phyloP scores from a whole-genome alignment of 2,329 filamentous ascomycete species.

The Trichoderma arundinaceum region DNA sequence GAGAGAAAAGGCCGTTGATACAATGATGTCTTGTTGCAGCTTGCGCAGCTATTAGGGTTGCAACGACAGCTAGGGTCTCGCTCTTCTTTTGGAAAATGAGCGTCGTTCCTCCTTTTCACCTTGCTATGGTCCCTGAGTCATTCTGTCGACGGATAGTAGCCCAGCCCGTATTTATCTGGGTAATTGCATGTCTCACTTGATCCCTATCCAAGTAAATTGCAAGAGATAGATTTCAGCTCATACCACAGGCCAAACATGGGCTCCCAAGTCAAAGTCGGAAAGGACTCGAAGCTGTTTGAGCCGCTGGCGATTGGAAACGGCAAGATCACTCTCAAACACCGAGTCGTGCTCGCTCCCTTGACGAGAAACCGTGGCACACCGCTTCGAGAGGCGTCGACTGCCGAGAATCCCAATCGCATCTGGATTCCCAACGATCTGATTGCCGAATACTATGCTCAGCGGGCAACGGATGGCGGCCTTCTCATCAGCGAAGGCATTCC shows the following conservation, averaged over 20 bases:
- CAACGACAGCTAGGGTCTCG: not conserved
- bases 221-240: too few species aligned
- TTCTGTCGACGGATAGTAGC: not conserved
- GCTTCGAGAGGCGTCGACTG: slow-evolving; percentile 47
- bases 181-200: not conserved
- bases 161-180: not conserved
- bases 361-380: slow-evolving; percentile 60
- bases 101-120: not conserved
- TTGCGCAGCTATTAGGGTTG: not conserved
- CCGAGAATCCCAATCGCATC: slow-evolving; percentile 54
- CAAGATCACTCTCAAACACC: slow-evolving; percentile 55
- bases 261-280: slow-evolving; percentile 16
- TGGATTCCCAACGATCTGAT: slow-evolving; percentile 54
- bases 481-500: slow-evolving; percentile 55
- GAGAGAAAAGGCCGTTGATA: not conserved
- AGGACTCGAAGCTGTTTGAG: slow-evolving; percentile 41
- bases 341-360: slow-evolving; percentile 58
- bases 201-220: not conserved
- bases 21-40: too few species aligned
- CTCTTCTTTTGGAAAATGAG: slow-evolving; percentile 3
- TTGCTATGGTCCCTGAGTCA: not conserved
- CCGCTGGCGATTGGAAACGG: slow-evolving; percentile 48
- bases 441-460: slow-evolving; percentile 52
- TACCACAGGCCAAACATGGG: slow-evolving; percentile 26
- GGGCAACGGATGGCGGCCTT: slow-evolving; percentile 49